phyloP scores from a whole-genome alignment of 257 asterid species.

The Solanum stenotomum region DNA sequence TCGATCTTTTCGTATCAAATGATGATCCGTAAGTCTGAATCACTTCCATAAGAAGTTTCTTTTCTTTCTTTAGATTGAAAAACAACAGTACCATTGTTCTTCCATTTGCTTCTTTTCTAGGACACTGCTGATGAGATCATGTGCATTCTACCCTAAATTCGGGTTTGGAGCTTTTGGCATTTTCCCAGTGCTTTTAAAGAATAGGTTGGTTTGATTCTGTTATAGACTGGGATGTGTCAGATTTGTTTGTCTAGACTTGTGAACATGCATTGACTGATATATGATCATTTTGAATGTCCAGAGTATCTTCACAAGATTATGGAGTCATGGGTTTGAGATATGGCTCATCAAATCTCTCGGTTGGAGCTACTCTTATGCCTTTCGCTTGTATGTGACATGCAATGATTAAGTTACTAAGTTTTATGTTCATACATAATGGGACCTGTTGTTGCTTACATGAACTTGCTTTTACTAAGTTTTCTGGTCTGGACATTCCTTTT shows the following conservation, averaged over 20 bases:
- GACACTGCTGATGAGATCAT: slow-evolving; percentile 61
- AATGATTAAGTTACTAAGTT: not conserved
- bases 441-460: not conserved
- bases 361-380: slow-evolving; percentile 75
- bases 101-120: slow-evolving; percentile 21
- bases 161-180: slow-evolving; percentile 88
- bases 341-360: slow-evolving; percentile 77
- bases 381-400: slow-evolving; percentile 40
- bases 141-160: slow-evolving; percentile 65
- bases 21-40: slow-evolving; percentile 66
- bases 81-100: slow-evolving; percentile 6
- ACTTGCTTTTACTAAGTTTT: not conserved
- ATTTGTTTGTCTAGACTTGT: slow-evolving; percentile 3
- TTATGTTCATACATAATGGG: not conserved
- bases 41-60: slow-evolving; percentile 3
- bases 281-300: slow-evolving; percentile 29
- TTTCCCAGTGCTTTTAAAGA: slow-evolving; percentile 62
- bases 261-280: slow-evolving; percentile 2
- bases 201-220: slow-evolving; percentile 35
- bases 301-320: slow-evolving; percentile 60
- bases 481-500: not conserved
- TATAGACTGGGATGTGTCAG: not conserved
- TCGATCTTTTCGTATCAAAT: slow-evolving; percentile 72
- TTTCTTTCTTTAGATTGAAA: not conserved
- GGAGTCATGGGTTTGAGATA: slow-evolving; percentile 89